Conservation (phyloP, 805 yeast species). For the Wickerhamiella musiphila region DNA sequence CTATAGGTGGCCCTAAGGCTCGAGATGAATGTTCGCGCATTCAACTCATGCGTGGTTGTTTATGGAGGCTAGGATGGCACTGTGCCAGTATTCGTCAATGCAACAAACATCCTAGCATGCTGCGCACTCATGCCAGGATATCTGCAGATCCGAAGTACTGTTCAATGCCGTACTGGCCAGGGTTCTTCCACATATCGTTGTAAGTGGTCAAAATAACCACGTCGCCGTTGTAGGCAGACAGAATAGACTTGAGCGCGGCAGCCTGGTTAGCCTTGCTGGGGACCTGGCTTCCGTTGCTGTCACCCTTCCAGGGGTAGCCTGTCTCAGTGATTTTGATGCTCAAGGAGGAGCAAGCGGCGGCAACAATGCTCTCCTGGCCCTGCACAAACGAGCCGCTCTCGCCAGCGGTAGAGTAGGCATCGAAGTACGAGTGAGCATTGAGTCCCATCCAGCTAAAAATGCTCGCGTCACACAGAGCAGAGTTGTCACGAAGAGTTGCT, state of each 20-base stretch:
- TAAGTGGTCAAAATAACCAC: slow-evolving; percentile 60
- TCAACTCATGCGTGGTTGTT: no score
- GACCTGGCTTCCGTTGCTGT: slow-evolving; percentile 49
- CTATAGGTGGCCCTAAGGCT: no score
- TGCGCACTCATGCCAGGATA: slow-evolving; percentile 13
- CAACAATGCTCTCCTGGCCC: slow-evolving; percentile 41
- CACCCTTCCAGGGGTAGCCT: slow-evolving; percentile 73
- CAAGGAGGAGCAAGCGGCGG: slow-evolving; percentile 37
- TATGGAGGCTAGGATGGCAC: no score
- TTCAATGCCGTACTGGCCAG: slow-evolving; percentile 74
- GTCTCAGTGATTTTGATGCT: slow-evolving; percentile 59
- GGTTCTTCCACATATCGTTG: slow-evolving; percentile 72
- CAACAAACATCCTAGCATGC: slow-evolving; percentile 6
- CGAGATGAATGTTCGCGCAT: no score
- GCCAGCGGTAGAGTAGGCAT: slow-evolving; percentile 39
- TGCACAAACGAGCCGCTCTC: slow-evolving; percentile 55
- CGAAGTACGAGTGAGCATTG: slow-evolving; percentile 75
- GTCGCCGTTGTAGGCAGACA: slow-evolving; percentile 34
- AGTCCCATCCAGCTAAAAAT: slow-evolving; percentile 71
- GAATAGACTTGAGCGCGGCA: slow-evolving; percentile 46
- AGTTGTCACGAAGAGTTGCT: slow-evolving; percentile 42
- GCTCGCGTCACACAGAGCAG: slow-evolving; percentile 47
- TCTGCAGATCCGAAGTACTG: slow-evolving; percentile 54
- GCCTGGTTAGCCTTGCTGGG: slow-evolving; percentile 58
- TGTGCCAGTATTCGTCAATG: background rate